Percentiles rank a stretch among this genome's conserved stretches.
Evolutionary conservation across 371 early-diverging fungal genomes (phyloP).

Genomic region (Saksenaea oblongispora): DNA sequence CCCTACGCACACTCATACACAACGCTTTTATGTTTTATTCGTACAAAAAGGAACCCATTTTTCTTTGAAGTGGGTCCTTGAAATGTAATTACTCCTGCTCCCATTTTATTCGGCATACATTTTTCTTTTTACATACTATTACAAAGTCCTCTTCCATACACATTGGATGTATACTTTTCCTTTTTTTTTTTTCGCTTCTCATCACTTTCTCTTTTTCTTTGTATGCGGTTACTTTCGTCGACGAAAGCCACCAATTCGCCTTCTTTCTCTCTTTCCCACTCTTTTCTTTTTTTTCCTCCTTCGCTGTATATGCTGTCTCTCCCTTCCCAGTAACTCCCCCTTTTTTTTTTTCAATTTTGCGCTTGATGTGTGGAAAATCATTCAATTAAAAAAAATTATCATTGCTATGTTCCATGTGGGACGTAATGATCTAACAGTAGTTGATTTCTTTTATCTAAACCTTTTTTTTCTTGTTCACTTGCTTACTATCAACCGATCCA

Average conservation of each 20-base stretch:
- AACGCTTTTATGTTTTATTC: neutral
- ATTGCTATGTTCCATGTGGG: neutral
- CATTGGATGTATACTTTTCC: slow-evolving; percentile 1
- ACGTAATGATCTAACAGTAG: no score
- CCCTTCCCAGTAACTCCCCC: slow-evolving; percentile 2
- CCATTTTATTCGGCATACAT: neutral
- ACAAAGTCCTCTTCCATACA: neutral
- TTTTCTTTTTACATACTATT: neutral
- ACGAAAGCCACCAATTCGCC: neutral
- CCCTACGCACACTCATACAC: neutral
- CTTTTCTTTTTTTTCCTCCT: neutral
- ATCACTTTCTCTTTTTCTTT: neutral
- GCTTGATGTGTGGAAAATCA: neutral
- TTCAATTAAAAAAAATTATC: neutral
- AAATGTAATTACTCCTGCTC: slow-evolving; percentile 4
- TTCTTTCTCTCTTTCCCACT: no score
- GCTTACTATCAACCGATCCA: slow-evolving; percentile 10
- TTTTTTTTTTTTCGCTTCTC: neutral
- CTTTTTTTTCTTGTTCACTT: slow-evolving; percentile 8
- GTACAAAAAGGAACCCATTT: slow-evolving; percentile 1
- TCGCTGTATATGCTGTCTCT: neutral
- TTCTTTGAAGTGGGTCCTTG: neutral
- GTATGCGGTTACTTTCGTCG: slow-evolving; percentile 3
- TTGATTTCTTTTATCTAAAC: neutral
- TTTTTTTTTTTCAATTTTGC: slow-evolving; percentile 12